These are phyloP conservation scores for Colletotrichum eleusines DNA, from an alignment of 2,329 filamentous ascomycete genomes.

Conservation along the genomic window DNA sequence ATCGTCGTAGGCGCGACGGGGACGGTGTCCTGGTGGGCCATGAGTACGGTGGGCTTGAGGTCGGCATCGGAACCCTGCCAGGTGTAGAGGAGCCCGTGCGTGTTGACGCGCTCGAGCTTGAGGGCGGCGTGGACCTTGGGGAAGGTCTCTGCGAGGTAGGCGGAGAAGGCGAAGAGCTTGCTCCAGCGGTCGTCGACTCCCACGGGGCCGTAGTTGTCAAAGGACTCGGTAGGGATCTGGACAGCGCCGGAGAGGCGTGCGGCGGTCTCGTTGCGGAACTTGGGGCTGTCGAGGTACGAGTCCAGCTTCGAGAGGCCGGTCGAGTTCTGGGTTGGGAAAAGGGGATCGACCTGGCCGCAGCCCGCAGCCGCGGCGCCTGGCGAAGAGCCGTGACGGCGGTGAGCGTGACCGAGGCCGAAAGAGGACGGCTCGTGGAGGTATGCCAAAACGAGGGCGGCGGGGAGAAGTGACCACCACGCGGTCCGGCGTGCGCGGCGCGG, in stretches of 20 bases:
- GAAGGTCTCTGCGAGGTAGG: slow-evolving; percentile 62
- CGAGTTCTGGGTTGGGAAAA: slow-evolving; percentile 47
- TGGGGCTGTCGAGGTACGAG: slow-evolving; percentile 47
- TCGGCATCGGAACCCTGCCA: slow-evolving; percentile 63
- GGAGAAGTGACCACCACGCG: slow-evolving; percentile 40
- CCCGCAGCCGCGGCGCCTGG: slow-evolving; percentile 33
- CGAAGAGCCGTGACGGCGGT: not conserved
- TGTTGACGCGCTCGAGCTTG: slow-evolving; percentile 67
- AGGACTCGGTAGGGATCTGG: slow-evolving; percentile 66
- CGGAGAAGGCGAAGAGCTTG: slow-evolving; percentile 66
- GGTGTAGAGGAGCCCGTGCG: slow-evolving; percentile 69
- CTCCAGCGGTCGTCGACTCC: slow-evolving; percentile 70
- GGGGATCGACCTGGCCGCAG: slow-evolving; percentile 52
- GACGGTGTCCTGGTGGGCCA: slow-evolving; percentile 75
- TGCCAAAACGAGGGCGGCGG: slow-evolving; percentile 31
- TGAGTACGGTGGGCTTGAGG: slow-evolving; percentile 68
- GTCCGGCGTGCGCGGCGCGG: slow-evolving; percentile 18
- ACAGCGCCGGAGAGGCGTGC: slow-evolving; percentile 59
- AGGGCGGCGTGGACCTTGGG: slow-evolving; percentile 63
- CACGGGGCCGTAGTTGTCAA: slow-evolving; percentile 66
- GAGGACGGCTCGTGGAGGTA: slow-evolving; percentile 37
- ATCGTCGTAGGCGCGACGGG: slow-evolving; percentile 65
- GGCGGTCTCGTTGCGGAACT: slow-evolving; percentile 51
- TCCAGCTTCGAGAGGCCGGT: slow-evolving; percentile 50
- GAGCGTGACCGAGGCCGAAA: slow-evolving; percentile 3